Base-by-base conservation (phyloP, 140 eudicot species). In the Bidens hawaiensis region DNA sequence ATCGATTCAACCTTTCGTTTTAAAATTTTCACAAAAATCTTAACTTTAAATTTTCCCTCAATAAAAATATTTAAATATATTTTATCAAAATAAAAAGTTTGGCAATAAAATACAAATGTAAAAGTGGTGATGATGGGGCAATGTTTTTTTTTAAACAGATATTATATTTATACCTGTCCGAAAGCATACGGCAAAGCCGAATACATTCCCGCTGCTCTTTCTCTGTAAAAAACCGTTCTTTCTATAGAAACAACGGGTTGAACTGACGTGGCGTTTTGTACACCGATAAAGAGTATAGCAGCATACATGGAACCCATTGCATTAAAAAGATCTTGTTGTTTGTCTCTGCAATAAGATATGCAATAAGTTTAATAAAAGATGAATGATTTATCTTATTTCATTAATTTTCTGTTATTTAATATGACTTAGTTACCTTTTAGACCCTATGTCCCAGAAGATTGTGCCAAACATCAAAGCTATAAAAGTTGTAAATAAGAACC, bases 381-480 rank as follows among this genome's bases (percentile, higher is more conserved):
- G 17, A 42, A 38, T 62, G 22, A 7, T 22, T 30, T 52, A 16
- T 53, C 12, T 48, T 46, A 15, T 21, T 45, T 5, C 11, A 18
- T 6, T 38, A 30, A 30, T 30, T 30, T 66, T 19, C 3, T 4
- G 30, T 63, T 38, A 12, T n/a, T 46, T 61, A 36, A 17, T 21
- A 25, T 25, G 3, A 26, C 19, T 11, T 50, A 60, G 23, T 36
- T 82, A 81, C 95, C 85, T 79, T 69, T 75, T 69, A 24, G 85
- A 72, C 28, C 97, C 97, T 54, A 90, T 71, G 36, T 78, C 67
- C 98, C 98, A 91, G 70, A 91, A 91, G 55, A 91, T 87, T 24
- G 95, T 73, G 26, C 98, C 98, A 48, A 87, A 87, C 81, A 91
- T 64, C 60, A 87, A 19, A 4, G 91, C 98, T 12, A 91, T 83